Evolutionary conservation across 1,284 basidiomycete genomes (phyloP), one percentile per base, ranked within the genome.

Genomic region (Moniliophthora roreri): DNA sequence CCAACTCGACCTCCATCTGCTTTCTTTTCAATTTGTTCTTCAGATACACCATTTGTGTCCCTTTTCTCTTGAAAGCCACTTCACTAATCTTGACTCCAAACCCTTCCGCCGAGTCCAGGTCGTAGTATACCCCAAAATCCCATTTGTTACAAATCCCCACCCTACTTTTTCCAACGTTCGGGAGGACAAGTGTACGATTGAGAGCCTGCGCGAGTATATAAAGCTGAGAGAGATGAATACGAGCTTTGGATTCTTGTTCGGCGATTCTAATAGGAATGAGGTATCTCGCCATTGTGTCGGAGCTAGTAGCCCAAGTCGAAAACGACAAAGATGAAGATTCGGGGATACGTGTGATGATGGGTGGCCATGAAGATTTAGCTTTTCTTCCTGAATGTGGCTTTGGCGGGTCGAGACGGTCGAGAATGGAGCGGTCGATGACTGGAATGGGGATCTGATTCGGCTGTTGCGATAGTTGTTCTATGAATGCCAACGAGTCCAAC

Each of bases 231-330:
- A 83, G 63, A 59, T 82, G 80, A 1, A 73, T 60, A 11, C 76
- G 72, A 2, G 77, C 74, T 56, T 78, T 77, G 44, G 78, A 76
- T 58, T 80, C 77, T 53, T 77, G 77, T 62, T 79, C 79, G 13
- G 70, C 67, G 32, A 81, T 68, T 5, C 72, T 71, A 11, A 75
- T 62, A 0, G 78, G 76, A 26, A 82, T 66, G 24, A 82, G 70
- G 56, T 80, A 75, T 4, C 70, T 72, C 53, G 73, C 79, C 3
- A 66, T 46, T 6, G 48, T 23, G 38, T 35, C 11, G 45, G 52
- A 38, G 39, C 50, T 47, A 55, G 45, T 56, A 48, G 42, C 51
- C 16, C 16, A 38, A 16, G 34, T 15, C 47, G 40, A 26, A 24
- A 39, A 21, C 18, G 9, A 9, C 7, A 42, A 35, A 36, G 38